A percentile compares a stretch with the other conserved stretches of the same genome.
These are phyloP conservation scores for Perkinsus olseni DNA, from an alignment of 169 alveolate genomes.

Conservation along the genomic window DNA sequence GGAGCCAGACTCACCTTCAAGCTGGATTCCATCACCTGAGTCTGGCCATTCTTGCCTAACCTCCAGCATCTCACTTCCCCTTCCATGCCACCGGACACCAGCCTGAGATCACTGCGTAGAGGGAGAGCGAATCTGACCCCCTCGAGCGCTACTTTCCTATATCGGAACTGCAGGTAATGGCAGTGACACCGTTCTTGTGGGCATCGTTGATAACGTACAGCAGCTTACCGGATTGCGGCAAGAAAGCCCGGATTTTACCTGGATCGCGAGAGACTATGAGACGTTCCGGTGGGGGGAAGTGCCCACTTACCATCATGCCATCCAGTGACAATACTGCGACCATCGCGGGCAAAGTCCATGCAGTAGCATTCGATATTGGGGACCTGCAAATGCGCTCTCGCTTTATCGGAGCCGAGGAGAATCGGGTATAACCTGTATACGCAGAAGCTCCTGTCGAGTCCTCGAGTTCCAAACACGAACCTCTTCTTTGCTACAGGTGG, in stretches of 20 bases:
- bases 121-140: not conserved
- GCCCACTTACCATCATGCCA: slow-evolving; percentile 72
- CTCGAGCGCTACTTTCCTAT: not conserved
- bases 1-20: slow-evolving; percentile 34
- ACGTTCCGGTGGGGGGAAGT: too few species aligned
- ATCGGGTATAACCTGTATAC: slow-evolving; percentile 44
- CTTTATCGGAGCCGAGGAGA: not conserved
- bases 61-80: slow-evolving; percentile 87
- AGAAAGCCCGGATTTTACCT: slow-evolving; percentile 69
- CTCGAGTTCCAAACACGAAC: slow-evolving; percentile 83
- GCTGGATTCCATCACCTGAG: slow-evolving; percentile 60
- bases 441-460: slow-evolving; percentile 67
- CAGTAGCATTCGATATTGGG: slow-evolving; percentile 79
- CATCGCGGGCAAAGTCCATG: slow-evolving; percentile 58
- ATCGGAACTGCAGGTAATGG: slow-evolving; percentile 45
- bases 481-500: slow-evolving; percentile 76
- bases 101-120: not conserved
- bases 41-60: slow-evolving; percentile 62
- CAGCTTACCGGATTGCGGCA: slow-evolving; percentile 80
- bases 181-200: slow-evolving; percentile 80
- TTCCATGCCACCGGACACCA: slow-evolving; percentile 64
- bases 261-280: not conserved
- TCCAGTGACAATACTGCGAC: slow-evolving; percentile 68
- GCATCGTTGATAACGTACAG: slow-evolving; percentile 77
- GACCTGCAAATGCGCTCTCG: slow-evolving; percentile 24